Percentiles rank a stretch among this genome's conserved stretches.
These are phyloP conservation scores for Colletotrichum cereale DNA, from an alignment of 2,329 filamentous ascomycete species.

Conservation along the genomic window DNA sequence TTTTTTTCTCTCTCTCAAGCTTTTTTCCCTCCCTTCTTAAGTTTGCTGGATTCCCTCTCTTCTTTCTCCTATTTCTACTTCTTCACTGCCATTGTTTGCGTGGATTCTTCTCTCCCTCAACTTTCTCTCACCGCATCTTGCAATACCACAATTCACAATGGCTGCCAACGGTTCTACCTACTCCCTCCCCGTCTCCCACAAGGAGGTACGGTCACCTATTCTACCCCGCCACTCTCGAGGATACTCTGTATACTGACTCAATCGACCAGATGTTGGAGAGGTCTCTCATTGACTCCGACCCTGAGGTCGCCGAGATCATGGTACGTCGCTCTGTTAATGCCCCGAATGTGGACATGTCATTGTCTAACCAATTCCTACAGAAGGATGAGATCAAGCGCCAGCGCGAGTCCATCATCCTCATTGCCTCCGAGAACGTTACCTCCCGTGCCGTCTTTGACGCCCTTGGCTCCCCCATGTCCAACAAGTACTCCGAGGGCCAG, in stretches of 20 bases:
- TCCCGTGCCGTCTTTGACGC: constrained; percentile 98
- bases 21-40: constrained; percentile 38
- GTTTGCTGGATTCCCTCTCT: constrained; percentile 18
- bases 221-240: constrained; percentile 40
- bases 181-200: constrained; percentile 66
- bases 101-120: constrained; percentile 16
- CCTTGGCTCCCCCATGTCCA: constrained; percentile 93
- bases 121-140: constrained; percentile 10
- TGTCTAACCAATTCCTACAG: constrained; percentile 57
- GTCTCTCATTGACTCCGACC: constrained; percentile 89
- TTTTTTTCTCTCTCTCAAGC: constrained; percentile 32
- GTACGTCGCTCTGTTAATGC: constrained; percentile 62
- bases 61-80: constrained; percentile 25
- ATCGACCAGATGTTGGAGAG: constrained; percentile 88
- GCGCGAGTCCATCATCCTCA: constrained; percentile 98
- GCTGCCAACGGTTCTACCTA: constrained; percentile 59
- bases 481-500: constrained; percentile 99
- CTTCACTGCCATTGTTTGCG: constrained; percentile 39
- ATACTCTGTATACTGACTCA: constrained; percentile 50
- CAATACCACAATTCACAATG: constrained; percentile 50
- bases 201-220: constrained; percentile 58
- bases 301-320: constrained; percentile 97
- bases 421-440: constrained; percentile 99
- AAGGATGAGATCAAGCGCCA: constrained; percentile 96
- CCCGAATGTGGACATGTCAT: background rate